These are phyloP conservation scores for Helichrysum umbraculigerum DNA, from an alignment of 129 eudicot species.

Conservation along the genomic window DNA sequence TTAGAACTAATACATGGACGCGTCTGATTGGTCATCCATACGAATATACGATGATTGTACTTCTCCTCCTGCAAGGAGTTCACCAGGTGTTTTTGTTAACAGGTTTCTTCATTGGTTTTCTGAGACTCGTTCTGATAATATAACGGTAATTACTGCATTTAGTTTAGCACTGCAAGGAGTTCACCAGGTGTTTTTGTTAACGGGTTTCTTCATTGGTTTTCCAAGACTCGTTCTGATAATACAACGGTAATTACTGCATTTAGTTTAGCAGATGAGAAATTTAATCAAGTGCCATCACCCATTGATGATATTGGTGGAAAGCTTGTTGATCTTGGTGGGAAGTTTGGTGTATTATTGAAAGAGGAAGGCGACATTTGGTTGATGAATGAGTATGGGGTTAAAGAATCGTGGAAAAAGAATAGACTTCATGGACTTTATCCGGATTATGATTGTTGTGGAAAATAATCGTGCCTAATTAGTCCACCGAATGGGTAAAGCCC, in stretches of 20 bases:
- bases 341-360: conserved; percentile 18
- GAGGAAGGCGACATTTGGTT: conserved; percentile 26
- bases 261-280: conserved; percentile 45
- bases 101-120: conserved; percentile 52
- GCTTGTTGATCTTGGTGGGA: conserved; percentile 21
- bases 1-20: conserved; percentile 47
- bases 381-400: conserved; percentile 30
- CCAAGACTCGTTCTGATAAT: no score
- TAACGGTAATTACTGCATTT: neutral
- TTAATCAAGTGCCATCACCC: conserved; percentile 41
- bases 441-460: no score
- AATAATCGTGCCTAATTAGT: no score
- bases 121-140: no score
- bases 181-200: conserved; percentile 41
- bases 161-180: conserved; percentile 29
- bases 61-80: conserved; percentile 22
- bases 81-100: conserved; percentile 41
- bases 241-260: no score
- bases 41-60: conserved; percentile 43
- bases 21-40: conserved; percentile 37
- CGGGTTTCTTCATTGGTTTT: conserved; percentile 53
- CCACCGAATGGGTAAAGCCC: no score
- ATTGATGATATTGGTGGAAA: neutral
- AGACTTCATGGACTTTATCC: neutral
- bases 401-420: conserved; percentile 23